Evolutionary conservation across 2,329 filamentous ascomycete species (phyloP).

Genomic region (Dissoconium aciculare): DNA sequence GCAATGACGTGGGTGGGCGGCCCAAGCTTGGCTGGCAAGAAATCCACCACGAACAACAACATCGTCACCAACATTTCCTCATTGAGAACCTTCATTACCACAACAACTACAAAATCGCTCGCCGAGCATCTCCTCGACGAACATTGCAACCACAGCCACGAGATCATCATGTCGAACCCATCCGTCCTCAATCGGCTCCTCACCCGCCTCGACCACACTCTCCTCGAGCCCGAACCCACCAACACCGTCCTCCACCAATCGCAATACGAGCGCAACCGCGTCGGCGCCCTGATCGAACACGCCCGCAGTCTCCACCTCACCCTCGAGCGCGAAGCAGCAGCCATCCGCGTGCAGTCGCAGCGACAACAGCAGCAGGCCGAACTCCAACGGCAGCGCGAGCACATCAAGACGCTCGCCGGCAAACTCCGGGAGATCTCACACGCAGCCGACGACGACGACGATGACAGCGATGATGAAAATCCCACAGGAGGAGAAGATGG

Average conservation of each 20-base stretch:
- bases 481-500: constrained; percentile 30
- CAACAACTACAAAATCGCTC: no score
- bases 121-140: no score
- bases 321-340: constrained; percentile 53
- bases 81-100: no score
- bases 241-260: constrained; percentile 36
- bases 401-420: constrained; percentile 51
- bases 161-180: constrained; percentile 11
- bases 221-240: constrained; percentile 42
- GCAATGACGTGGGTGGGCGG: no score
- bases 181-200: constrained; percentile 46
- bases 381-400: constrained; percentile 48
- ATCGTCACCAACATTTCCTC: no score
- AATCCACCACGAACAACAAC: no score
- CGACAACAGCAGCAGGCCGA: constrained; percentile 49
- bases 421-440: constrained; percentile 54
- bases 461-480: constrained; percentile 25
- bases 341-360: constrained; percentile 42
- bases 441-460: constrained; percentile 30
- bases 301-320: constrained; percentile 53
- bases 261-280: constrained; percentile 50
- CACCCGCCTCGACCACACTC: constrained; percentile 47
- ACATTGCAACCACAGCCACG: no score
- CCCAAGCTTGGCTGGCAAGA: no score
- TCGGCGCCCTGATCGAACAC: constrained; percentile 51